Evolutionary conservation across 1,284 basidiomycete genomes (phyloP), one percentile per base, ranked within the genome.

Genomic region (Cutaneotrichosporon sp.): DNA sequence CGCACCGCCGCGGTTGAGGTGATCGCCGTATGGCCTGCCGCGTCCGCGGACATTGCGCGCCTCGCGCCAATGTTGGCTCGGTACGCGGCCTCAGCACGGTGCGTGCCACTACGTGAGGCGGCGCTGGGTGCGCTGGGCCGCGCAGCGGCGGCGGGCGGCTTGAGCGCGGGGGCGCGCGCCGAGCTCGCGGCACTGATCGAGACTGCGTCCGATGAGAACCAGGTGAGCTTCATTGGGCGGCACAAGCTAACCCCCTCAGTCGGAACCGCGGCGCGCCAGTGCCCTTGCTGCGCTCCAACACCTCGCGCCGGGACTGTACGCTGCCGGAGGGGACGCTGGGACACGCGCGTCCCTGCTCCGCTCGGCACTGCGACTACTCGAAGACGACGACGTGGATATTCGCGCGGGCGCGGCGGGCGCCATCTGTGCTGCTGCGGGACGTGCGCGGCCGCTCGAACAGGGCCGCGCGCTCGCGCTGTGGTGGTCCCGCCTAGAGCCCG

Each of bases 301-400:
- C 13, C 56, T 70, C 41, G 33, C 49, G 18, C 34, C 34, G 5
- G 15, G 18, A 8, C 33, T 30, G 0, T 30, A 56, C 4, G 17
- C 53, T 3, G 46, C 67, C 1, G 60, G 62, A 46, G 43, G 26
- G n/a, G 42, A 43, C 23, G 7, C 14, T 14, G 3, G 40, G 1
- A n/a, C 47, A 3, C 50, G 49, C 1, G 46, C 39, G 15, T 37
- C 26, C 2, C 54, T 60, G 8, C 55, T 58, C 41, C 50, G 44
- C 15, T 33, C 64, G 8, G 59, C 70, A 2, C 50, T 69, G 1
- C 54, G 64, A 2, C 50, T 73, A 13, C 47, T 73, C 8, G 63
- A 71, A 44, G 72, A 74, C 47, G 72, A 74, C 58, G 69, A 72
- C 50, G 63, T 69, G 21, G 67, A 67, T 12, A 62, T 73, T 36